Base-by-base conservation (phyloP, 2,329 filamentous ascomycete genomes). In the Pseudogymnoascus sp. region DNA sequence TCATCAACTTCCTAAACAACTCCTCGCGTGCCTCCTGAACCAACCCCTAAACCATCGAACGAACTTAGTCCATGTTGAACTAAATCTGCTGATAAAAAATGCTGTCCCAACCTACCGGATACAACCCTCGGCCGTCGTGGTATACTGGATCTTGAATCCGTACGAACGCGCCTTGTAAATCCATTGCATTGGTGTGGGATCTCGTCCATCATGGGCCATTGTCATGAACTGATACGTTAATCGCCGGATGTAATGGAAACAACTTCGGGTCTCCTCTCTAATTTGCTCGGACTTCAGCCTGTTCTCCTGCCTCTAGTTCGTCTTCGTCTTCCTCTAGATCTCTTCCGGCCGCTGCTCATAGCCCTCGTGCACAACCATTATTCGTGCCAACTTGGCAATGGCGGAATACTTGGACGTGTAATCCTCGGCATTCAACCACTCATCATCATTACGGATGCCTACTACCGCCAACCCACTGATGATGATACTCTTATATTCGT, bases 401-500 rank as follows among this genome's bases (percentile, higher is more conserved):
- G 22, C 33, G 0, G 52, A 64, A 62, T 62, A 64, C 19, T 19
- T 19, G 19, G 19, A 19, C 19, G 19, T 64, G 55, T 60, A 64
- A 64, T 64, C 60, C 60, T 64, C 41, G 28, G 52, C 33, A 62
- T 64, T 28, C 23, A 58, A 45, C 58, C 9, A 62, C 33, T 36
- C 39, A 16, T 63, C n/a, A 9, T 64, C 23, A 11, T 60, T 61
- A n/a, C 28, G 22, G 7, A 66, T 64, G 23, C 52, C 41, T 30
- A 66, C 63, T 55, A 64, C 52, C 8, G 62, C 52, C 16, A 66
- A 62, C 45, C 60, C 23, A 61, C 61, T 66, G 58, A 66, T 66
- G 28, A 64, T 62, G 8, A 60, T 35, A 28, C 64, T 66, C 55
- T 66, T 62, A 25, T 66, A 66, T 39, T 66, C 52, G 35, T 64